Conservation (phyloP, 371 early-diverging fungal genomes). For the Mucor ambiguus region DNA sequence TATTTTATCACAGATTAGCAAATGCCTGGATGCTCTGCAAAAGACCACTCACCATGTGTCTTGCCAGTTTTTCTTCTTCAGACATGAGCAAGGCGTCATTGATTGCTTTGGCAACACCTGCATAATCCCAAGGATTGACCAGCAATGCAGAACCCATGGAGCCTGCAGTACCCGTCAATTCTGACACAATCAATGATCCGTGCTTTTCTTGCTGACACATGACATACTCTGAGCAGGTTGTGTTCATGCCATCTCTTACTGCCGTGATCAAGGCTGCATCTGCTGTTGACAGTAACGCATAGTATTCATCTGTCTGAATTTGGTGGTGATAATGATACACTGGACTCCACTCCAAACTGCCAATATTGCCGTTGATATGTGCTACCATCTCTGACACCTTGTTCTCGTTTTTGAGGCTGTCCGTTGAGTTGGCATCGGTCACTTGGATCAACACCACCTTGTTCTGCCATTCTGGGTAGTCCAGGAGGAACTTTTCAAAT, state of each 20-base stretch:
- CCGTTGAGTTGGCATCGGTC: conserved; percentile 52
- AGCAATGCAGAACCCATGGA: conserved; percentile 85
- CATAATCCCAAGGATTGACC: conserved; percentile 97
- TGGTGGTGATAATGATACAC: conserved; percentile 95
- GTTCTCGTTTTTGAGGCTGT: conserved; percentile 53
- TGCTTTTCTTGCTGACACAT: conserved; percentile 92
- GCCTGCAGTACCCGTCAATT: conserved; percentile 98
- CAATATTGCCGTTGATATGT: conserved; percentile 92
- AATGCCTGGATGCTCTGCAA: not conserved
- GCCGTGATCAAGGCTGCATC: conserved; percentile 95
- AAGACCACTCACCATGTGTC: conserved; percentile 62
- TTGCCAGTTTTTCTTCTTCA: conserved; percentile 71
- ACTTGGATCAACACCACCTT: conserved; percentile 85
- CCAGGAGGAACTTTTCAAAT: conserved; percentile 87
- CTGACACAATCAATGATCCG: conserved; percentile 92
- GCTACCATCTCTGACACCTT: conserved; percentile 88
- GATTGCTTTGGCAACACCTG: conserved; percentile 89
- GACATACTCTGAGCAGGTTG: conserved; percentile 96
- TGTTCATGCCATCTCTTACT: conserved; percentile 99
- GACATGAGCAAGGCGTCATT: conserved; percentile 84
- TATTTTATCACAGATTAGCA: conserved; percentile 13
- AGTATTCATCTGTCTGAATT: conserved; percentile 92
- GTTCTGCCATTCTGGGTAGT: conserved; percentile 88
- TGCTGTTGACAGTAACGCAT: conserved; percentile 91
- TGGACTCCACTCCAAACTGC: conserved; percentile 92